Percentiles rank a stretch among this genome's conserved stretches.
Evolutionary conservation across 768 basidiomycete genomes (phyloP).

Genomic region (Lentinula raphanica): DNA sequence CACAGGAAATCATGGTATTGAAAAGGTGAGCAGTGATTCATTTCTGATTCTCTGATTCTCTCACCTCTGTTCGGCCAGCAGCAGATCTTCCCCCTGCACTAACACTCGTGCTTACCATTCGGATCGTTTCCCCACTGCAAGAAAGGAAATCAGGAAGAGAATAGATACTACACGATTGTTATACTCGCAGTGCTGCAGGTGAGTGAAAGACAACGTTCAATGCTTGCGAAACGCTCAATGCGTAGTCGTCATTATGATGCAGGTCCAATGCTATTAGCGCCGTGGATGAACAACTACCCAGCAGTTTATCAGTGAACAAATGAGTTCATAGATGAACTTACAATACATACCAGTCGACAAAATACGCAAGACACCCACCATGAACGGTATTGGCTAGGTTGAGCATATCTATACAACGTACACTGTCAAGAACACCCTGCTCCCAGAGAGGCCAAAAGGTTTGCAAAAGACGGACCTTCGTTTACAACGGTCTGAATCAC

Average conservation of each 20-base stretch:
- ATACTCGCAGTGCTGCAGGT: conserved; percentile 26
- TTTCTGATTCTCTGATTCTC: too few species aligned
- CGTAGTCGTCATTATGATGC: not conserved
- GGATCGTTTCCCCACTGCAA: conserved; percentile 24
- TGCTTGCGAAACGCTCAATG: conserved; percentile 25
- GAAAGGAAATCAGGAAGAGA: not conserved
- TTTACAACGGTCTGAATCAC: not conserved
- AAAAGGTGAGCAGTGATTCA: not conserved
- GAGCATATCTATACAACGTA: conserved; percentile 27
- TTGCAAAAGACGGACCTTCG: not conserved
- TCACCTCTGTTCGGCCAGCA: conserved; percentile 29
- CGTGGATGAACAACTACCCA: conserved; percentile 1
- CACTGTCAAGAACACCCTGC: too few species aligned
- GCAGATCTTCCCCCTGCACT: conserved; percentile 22
- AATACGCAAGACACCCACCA: conserved; percentile 26
- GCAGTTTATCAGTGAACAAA: not conserved
- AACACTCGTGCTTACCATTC: conserved; percentile 28
- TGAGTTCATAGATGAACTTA: conserved; percentile 1
- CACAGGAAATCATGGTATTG: not conserved
- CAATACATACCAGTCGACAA: conserved; percentile 25
- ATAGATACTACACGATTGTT: not conserved
- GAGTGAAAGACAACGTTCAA: conserved; percentile 29
- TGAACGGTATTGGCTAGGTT: conserved; percentile 22
- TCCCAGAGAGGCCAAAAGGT: not conserved
- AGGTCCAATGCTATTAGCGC: not conserved